These are phyloP conservation scores for Phytophthora fragariaefolia DNA, from an alignment of 352 stramenopile genomes.

Conservation along the genomic window DNA sequence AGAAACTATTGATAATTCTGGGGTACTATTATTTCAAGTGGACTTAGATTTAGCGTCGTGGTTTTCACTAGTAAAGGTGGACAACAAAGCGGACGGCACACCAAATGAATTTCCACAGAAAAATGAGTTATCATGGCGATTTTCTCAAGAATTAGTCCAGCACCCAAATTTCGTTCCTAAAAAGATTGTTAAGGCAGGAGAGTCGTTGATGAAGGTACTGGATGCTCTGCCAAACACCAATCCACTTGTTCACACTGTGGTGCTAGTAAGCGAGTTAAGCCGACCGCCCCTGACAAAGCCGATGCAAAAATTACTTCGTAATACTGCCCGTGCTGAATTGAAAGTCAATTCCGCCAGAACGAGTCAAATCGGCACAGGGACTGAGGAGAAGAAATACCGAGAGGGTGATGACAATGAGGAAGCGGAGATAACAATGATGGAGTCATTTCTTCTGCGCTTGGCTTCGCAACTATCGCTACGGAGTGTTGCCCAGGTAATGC, in stretches of 20 bases:
- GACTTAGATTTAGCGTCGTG: conserved; percentile 78
- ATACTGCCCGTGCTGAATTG: conserved; percentile 6
- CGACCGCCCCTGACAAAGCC: conserved; percentile 55
- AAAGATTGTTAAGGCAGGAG: conserved; percentile 37
- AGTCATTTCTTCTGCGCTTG: conserved; percentile 29
- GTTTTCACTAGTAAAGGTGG: conserved; percentile 54
- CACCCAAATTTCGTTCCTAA: conserved; percentile 51
- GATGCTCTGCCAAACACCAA: background rate
- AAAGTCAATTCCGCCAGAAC: conserved; percentile 8
- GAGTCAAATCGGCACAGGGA: background rate
- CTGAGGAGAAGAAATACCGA: conserved; percentile 6
- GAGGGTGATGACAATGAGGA: background rate
- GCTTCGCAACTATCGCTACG: conserved; percentile 40
- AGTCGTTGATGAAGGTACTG: conserved; percentile 38
- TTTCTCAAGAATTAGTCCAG: conserved; percentile 52
- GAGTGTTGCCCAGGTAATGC: conserved; percentile 39
- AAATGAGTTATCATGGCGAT: conserved; percentile 39
- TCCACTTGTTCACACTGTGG: conserved; percentile 32
- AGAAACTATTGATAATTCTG: conserved; percentile 7
- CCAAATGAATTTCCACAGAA: background rate
- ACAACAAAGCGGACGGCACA: background rate
- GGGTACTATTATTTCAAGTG: conserved; percentile 60
- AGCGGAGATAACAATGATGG: conserved; percentile 7
- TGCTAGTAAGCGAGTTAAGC: conserved; percentile 61
- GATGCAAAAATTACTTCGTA: conserved; percentile 47